Percentiles rank a stretch among this genome's conserved stretches.
phyloP scores from a whole-genome alignment of 805 yeast genomes.

The Kodamaea hsintzibuensis region DNA sequence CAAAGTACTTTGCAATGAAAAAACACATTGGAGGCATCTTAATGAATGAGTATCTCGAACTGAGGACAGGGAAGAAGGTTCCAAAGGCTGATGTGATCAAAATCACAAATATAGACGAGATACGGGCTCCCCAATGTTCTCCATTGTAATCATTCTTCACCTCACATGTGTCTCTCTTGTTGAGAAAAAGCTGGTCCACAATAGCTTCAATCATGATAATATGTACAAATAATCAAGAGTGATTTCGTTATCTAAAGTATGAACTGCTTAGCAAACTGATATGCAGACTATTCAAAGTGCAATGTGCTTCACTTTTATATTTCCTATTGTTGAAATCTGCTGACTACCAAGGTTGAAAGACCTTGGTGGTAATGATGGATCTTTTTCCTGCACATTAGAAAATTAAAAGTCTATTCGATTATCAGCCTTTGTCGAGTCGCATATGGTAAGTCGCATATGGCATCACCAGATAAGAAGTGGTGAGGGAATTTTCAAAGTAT shows the following conservation, averaged over 20 bases:
- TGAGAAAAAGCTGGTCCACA: conserved; percentile 13
- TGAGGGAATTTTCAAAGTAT: too few species aligned
- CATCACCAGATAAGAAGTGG: too few species aligned
- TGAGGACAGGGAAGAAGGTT: conserved; percentile 59
- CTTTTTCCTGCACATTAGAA: too few species aligned
- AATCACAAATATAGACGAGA: conserved; percentile 65
- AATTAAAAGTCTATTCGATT: too few species aligned
- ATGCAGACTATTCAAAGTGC: not conserved
- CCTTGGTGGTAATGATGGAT: too few species aligned
- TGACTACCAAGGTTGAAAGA: conserved; percentile 8
- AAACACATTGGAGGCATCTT: conserved; percentile 63
- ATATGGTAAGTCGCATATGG: too few species aligned
- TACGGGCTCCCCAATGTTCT: conserved; percentile 45
- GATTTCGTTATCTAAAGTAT: not conserved
- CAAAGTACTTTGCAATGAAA: conserved; percentile 71
- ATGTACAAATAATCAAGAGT: not conserved
- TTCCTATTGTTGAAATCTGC: not conserved
- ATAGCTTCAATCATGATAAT: conserved; percentile 8
- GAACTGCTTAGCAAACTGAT: not conserved
- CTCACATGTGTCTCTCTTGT: conserved; percentile 38
- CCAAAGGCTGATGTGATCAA: conserved; percentile 55
- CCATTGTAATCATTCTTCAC: conserved; percentile 48
- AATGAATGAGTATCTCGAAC: conserved; percentile 59
- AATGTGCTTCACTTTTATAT: too few species aligned
- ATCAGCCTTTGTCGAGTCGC: too few species aligned